Percentiles rank a stretch among this genome's conserved stretches.
Evolutionary conservation across 1,284 basidiomycete genomes (phyloP).

Genomic region (Taiwanofungus camphoratus): DNA sequence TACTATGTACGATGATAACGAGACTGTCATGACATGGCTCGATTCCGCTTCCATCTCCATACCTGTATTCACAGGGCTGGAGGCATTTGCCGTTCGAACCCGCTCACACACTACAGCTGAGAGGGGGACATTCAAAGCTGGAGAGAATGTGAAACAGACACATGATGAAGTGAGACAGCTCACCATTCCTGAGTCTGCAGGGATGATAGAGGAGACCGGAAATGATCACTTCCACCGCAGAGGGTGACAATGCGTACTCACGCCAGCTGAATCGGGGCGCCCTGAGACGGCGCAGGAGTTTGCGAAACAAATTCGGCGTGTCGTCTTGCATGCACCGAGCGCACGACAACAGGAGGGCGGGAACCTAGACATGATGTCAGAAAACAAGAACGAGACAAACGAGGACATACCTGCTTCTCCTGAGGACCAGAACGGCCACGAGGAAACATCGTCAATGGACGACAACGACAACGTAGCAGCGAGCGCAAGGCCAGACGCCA

Average conservation of each 20-base stretch:
- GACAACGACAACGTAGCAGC: neutral
- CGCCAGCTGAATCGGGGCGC: neutral
- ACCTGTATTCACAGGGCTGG: neutral
- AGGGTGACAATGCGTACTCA: no score
- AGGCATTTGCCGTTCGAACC: neutral
- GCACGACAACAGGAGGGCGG: constrained; percentile 3
- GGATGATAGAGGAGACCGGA: no score
- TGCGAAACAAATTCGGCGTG: constrained; percentile 2
- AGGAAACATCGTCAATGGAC: no score
- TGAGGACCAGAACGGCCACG: no score
- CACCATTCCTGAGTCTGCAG: no score
- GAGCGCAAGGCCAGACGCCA: neutral
- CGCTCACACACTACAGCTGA: no score
- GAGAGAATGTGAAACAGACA: no score
- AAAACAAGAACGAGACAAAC: no score
- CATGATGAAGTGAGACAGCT: no score
- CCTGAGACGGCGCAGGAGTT: constrained; percentile 1
- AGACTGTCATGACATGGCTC: neutral
- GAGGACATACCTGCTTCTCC: no score
- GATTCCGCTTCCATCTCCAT: neutral
- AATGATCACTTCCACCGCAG: no score
- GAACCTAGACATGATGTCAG: neutral
- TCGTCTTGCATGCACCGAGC: constrained; percentile 3
- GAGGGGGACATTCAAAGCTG: no score
- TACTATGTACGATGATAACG: constrained; percentile 5